Evolutionary conservation across 2,329 filamentous ascomycete genomes (phyloP).

Genomic region (Talaromyces amestolkiae): DNA sequence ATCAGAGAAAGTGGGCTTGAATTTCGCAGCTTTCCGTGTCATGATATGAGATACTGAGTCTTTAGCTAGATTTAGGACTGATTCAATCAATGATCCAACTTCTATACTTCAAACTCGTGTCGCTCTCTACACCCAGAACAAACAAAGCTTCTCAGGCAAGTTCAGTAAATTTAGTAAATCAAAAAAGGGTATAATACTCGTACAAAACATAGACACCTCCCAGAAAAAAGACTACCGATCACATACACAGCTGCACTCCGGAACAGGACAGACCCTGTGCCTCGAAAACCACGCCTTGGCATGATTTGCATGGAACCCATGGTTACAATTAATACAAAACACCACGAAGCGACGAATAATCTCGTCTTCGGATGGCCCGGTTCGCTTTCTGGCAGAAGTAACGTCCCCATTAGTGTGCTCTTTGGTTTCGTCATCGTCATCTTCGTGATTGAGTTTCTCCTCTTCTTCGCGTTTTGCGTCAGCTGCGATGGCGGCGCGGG

Average conservation of each 20-base stretch:
- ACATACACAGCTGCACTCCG: constrained; percentile 43
- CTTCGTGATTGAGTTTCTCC: constrained; percentile 5
- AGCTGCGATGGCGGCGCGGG: constrained; percentile 36
- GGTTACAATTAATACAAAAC: constrained; percentile 62
- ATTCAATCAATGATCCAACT: not conserved
- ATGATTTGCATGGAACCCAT: constrained; percentile 64
- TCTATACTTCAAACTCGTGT: not conserved
- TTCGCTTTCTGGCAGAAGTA: not conserved
- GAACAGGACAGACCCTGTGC: constrained; percentile 41
- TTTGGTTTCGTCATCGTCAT: not conserved
- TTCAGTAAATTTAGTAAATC: not conserved
- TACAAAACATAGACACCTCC: constrained; percentile 4
- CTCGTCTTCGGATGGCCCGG: constrained; percentile 39
- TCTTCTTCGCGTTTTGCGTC: constrained; percentile 29
- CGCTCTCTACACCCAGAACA: not conserved
- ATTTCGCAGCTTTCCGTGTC: not conserved
- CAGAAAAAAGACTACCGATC: constrained; percentile 28
- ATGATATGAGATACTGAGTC: not conserved
- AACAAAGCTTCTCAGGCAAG: not conserved
- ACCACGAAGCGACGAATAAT: constrained; percentile 56
- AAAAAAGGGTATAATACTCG: constrained; percentile 17
- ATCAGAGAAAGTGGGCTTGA: not conserved
- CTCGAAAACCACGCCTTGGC: constrained; percentile 59
- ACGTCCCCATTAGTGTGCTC: constrained; percentile 1
- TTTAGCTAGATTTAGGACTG: constrained; percentile 9